Conservation (phyloP, 1,284 basidiomycete species). For the Ceratobasidium sp. region DNA sequence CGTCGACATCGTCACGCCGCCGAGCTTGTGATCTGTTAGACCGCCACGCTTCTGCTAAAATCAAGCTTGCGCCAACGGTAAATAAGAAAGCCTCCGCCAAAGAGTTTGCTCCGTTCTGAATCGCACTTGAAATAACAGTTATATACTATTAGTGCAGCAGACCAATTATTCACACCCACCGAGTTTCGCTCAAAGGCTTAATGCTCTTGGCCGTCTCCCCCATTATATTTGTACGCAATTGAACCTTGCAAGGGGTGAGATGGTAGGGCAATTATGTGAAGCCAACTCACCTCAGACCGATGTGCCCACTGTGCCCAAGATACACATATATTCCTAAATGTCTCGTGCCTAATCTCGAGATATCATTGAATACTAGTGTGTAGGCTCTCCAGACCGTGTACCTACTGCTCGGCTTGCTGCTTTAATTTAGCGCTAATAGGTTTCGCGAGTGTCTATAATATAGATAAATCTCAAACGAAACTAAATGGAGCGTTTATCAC, state of each 20-base stretch:
- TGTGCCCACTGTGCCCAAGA: constrained; percentile 84
- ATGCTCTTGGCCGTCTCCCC: constrained; percentile 81
- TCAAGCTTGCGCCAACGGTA: constrained; percentile 76
- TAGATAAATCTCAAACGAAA: background rate
- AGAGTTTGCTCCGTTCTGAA: constrained; percentile 87
- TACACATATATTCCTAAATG: constrained; percentile 80
- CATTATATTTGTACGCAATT: constrained; percentile 79
- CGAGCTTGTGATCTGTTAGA: constrained; percentile 77
- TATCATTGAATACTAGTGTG: background rate
- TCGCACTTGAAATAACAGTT: constrained; percentile 65
- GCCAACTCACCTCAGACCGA: constrained; percentile 65
- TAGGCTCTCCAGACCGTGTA: background rate
- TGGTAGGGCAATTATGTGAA: background rate
- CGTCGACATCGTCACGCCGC: constrained; percentile 78
- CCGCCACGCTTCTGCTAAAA: constrained; percentile 82
- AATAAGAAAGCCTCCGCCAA: constrained; percentile 90
- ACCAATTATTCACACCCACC: constrained; percentile 59
- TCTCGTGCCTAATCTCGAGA: constrained; percentile 68
- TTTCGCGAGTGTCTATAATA: constrained; percentile 79
- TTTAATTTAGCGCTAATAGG: constrained; percentile 81
- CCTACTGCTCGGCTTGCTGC: constrained; percentile 80
- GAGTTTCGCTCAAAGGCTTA: constrained; percentile 83
- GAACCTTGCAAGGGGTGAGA: constrained; percentile 53
- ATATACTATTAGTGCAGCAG: constrained; percentile 1
- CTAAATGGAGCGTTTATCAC: constrained; percentile 49